These are phyloP conservation scores for Kazachstania viticola DNA, from an alignment of 805 yeast species.

Conservation along the genomic window DNA sequence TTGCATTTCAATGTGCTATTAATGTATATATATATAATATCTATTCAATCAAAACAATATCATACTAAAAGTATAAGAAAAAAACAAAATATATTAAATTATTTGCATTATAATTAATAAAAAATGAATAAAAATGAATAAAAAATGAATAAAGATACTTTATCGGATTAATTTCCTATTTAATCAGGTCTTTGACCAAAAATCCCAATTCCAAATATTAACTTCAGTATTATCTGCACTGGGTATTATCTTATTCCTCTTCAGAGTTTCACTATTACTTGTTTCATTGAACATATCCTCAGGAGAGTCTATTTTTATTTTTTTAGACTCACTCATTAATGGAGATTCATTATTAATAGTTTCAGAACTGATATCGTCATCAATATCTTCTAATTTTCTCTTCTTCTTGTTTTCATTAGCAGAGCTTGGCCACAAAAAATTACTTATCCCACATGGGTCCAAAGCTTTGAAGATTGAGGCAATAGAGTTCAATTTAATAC, in stretches of 20 bases:
- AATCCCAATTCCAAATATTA: conserved; percentile 25
- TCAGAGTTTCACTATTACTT: conserved; percentile 6
- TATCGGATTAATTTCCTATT: not conserved
- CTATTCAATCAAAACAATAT: not conserved
- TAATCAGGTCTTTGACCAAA: conserved; percentile 12
- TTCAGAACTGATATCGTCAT: no score
- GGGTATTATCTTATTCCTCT: conserved; percentile 2
- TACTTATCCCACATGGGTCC: conserved; percentile 1
- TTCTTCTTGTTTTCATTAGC: conserved; percentile 9
- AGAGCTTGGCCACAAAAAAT: not conserved
- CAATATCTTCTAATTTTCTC: conserved; percentile 18
- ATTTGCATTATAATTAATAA: not conserved
- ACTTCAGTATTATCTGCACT: not conserved
- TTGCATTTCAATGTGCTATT: not conserved
- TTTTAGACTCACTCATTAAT: conserved; percentile 26
- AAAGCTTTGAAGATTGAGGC: conserved; percentile 16
- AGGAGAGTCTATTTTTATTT: conserved; percentile 25
- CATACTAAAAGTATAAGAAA: no score
- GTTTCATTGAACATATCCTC: conserved; percentile 20
- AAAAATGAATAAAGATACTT: no score
- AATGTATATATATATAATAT: conserved; percentile 1
- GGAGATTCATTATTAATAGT: conserved; percentile 7
- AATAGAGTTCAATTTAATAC: conserved; percentile 13
- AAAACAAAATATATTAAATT: not conserved
- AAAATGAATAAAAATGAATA: not conserved